A percentile compares a stretch with the other conserved stretches of the same genome.
These are phyloP conservation scores for Hsuehochloa calcarea DNA, from an alignment of 176 grass and related monocot species.

Conservation along the genomic window DNA sequence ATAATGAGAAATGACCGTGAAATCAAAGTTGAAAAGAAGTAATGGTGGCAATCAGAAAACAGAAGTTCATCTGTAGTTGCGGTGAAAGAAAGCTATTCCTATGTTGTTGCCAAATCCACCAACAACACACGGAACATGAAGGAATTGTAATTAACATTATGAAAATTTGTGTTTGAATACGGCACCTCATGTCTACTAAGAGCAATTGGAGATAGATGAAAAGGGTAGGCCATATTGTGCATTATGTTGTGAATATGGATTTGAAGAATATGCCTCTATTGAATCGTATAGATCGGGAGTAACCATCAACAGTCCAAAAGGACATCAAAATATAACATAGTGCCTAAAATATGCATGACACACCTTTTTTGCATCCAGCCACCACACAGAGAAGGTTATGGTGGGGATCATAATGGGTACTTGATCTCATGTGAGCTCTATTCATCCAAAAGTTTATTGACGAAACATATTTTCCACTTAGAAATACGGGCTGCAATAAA, in stretches of 20 bases:
- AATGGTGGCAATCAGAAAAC: neutral
- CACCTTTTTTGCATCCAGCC: slow-evolving; percentile 86
- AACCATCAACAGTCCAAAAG: slow-evolving; percentile 18
- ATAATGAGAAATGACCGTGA: neutral
- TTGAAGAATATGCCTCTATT: neutral
- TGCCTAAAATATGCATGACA: slow-evolving; percentile 14
- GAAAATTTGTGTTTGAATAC: neutral
- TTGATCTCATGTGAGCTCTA: slow-evolving; percentile 77
- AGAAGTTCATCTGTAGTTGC: neutral
- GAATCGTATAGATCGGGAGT: neutral
- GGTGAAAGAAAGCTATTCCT: neutral
- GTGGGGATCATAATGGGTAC: slow-evolving; percentile 92
- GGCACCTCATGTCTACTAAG: neutral
- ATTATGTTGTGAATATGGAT: neutral
- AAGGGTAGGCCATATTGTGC: neutral
- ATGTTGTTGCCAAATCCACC: neutral
- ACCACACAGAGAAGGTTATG: slow-evolving; percentile 94
- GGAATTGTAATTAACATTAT: neutral
- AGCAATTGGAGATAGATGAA: neutral
- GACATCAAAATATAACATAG: neutral
- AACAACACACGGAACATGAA: neutral
- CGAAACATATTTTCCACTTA: slow-evolving; percentile 58
- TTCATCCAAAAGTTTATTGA: slow-evolving; percentile 99
- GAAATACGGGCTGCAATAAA: slow-evolving; percentile 65
- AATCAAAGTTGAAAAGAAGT: slow-evolving; percentile 6